Percentiles rank a stretch among this genome's conserved stretches.
phyloP scores from a whole-genome alignment of 78 protist species.

The Dictyostelium capitatum region DNA sequence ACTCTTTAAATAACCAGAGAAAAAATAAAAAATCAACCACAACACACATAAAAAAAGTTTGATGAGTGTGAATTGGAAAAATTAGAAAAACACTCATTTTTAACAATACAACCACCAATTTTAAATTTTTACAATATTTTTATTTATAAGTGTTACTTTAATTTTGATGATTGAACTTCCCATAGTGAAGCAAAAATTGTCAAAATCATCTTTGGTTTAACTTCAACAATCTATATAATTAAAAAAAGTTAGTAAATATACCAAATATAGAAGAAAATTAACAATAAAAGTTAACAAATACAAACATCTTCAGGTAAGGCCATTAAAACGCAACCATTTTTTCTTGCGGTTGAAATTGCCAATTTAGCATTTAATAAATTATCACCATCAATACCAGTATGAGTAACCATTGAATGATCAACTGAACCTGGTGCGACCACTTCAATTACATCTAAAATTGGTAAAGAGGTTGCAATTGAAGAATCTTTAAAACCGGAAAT shows the following conservation, averaged over 20 bases:
- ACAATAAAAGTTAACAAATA: no score
- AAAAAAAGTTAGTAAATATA: no score
- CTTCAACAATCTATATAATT: slow-evolving; percentile 77
- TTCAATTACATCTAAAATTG: slow-evolving; percentile 89
- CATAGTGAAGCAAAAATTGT: neutral
- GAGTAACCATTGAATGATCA: slow-evolving; percentile 80
- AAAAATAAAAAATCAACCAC: no score
- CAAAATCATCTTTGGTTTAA: slow-evolving; percentile 88
- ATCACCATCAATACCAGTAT: slow-evolving; percentile 78
- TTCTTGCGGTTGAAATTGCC: slow-evolving; percentile 86
- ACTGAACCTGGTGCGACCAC: slow-evolving; percentile 89
- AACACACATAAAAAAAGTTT: no score
- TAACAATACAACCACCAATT: no score
- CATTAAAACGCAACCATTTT: slow-evolving; percentile 90
- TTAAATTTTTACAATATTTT: no score
- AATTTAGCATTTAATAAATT: slow-evolving; percentile 86
- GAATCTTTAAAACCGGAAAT: slow-evolving; percentile 83
- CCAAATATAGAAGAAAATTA: no score
- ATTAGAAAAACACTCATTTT: no score
- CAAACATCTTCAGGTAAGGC: slow-evolving; percentile 94
- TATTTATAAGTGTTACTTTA: no score
- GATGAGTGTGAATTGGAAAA: no score
- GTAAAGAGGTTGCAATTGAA: slow-evolving; percentile 60
- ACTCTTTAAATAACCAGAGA: no score
- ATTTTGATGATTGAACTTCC: no score